These are phyloP conservation scores for Vitis cinerea DNA, from an alignment of 164 flowering plant genomes.

Conservation along the genomic window DNA sequence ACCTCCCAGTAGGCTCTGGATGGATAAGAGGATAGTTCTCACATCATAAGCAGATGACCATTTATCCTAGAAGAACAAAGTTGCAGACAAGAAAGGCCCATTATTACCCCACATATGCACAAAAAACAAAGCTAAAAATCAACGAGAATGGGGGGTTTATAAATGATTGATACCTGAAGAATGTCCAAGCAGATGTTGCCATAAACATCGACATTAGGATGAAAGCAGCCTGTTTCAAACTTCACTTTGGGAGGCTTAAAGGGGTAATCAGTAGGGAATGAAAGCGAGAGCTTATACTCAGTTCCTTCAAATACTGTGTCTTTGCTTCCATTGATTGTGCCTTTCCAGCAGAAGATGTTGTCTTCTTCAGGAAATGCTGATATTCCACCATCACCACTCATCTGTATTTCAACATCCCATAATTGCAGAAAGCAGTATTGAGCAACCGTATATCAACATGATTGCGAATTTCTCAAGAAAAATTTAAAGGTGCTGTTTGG, in stretches of 20 bases:
- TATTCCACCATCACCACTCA: conserved; percentile 82
- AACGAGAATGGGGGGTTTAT: no score
- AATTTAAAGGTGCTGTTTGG: background rate
- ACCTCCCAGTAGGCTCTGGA: conserved; percentile 93
- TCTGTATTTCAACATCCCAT: conserved; percentile 32
- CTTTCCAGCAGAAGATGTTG: conserved; percentile 93
- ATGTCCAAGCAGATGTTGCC: conserved; percentile 96
- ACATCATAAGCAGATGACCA: conserved; percentile 99
- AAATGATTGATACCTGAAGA: conserved; percentile 58
- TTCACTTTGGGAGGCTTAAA: conserved; percentile 94
- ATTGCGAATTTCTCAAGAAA: background rate
- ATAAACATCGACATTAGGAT: conserved; percentile 79
- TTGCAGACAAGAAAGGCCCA: background rate
- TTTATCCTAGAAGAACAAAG: conserved; percentile 54
- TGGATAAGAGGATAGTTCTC: conserved; percentile 77
- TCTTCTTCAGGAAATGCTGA: conserved; percentile 96
- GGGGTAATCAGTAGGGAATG: conserved; percentile 77
- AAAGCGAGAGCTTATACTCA: conserved; percentile 73
- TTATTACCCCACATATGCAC: no score
- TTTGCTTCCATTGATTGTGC: conserved; percentile 88
- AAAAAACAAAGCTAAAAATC: background rate
- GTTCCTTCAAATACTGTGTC: conserved; percentile 94
- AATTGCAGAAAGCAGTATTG: no score
- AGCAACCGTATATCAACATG: background rate
- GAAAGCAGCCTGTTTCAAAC: conserved; percentile 86